Conservation (phyloP, 2,329 filamentous ascomycete species). For the Gaeumannomyces sp. region DNA sequence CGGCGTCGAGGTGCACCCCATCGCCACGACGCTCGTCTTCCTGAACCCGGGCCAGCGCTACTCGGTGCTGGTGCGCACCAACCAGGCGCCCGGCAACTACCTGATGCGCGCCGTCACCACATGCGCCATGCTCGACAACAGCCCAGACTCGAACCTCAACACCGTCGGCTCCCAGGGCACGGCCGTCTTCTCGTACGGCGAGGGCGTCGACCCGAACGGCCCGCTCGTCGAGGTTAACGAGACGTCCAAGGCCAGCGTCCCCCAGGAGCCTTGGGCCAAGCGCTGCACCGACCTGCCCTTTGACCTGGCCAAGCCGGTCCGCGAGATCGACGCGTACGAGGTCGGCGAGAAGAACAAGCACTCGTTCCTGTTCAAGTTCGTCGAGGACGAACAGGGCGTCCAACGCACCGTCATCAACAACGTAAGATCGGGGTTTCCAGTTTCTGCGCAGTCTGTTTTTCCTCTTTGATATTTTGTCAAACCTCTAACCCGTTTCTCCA, state of each 20-base stretch:
- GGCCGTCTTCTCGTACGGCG: conserved; percentile 27
- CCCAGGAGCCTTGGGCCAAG: conserved; percentile 24
- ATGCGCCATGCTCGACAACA: conserved; percentile 8
- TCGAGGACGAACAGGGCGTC: conserved; percentile 26
- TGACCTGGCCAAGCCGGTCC: conserved; percentile 25
- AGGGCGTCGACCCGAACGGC: conserved; percentile 17
- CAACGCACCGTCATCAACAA: conserved; percentile 32
- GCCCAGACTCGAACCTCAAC: conserved; percentile 15
- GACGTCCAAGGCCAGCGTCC: neutral
- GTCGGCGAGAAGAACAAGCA: conserved; percentile 25
- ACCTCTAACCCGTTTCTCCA: neutral
- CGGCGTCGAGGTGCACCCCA: conserved; percentile 32
- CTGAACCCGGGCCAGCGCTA: conserved; percentile 67
- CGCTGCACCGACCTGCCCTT: conserved; percentile 31
- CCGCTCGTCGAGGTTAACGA: conserved; percentile 16
- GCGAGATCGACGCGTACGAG: conserved; percentile 22
- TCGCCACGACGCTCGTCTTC: conserved; percentile 53
- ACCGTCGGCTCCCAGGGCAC: conserved; percentile 21
- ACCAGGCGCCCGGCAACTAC: conserved; percentile 36
- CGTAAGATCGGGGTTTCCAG: conserved; percentile 14
- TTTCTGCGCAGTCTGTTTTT: neutral
- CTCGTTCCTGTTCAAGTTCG: conserved; percentile 29
- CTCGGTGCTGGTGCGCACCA: conserved; percentile 57
- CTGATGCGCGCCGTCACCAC: conserved; percentile 10
- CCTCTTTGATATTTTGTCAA: neutral